phyloP scores from a whole-genome alignment of 2,329 filamentous ascomycete species.

The Claviceps capensis region DNA sequence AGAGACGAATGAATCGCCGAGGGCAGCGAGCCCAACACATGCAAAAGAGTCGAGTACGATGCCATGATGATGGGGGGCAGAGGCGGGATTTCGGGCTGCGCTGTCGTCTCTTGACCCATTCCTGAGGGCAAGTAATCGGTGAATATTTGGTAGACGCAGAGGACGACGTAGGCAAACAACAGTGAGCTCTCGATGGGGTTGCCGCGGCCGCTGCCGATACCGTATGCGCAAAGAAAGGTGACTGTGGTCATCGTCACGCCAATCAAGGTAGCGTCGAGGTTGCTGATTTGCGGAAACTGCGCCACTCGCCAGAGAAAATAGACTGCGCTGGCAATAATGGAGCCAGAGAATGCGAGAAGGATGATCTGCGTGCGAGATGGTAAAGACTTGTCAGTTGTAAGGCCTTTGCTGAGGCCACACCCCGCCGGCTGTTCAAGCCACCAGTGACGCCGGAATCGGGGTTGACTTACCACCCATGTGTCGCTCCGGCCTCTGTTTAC shows the following conservation, averaged over 20 bases:
- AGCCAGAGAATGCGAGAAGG: constrained; percentile 75
- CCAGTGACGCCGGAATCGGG: no score
- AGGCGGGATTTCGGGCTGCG: constrained; percentile 86
- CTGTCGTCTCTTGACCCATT: constrained; percentile 32
- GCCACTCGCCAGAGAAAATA: constrained; percentile 96
- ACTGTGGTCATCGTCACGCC: constrained; percentile 86
- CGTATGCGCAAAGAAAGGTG: constrained; percentile 84
- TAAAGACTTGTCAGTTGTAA: no score
- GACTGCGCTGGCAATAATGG: constrained; percentile 81
- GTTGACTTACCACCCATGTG: constrained; percentile 73
- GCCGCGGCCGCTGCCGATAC: constrained; percentile 83
- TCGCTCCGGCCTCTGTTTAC: constrained; percentile 89
- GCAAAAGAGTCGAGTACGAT: constrained; percentile 82
- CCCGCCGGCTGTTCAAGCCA: no score
- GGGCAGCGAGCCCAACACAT: constrained; percentile 71
- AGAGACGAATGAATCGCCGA: constrained; percentile 71
- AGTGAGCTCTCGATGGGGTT: constrained; percentile 93
- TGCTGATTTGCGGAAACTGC: constrained; percentile 84
- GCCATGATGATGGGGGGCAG: constrained; percentile 97
- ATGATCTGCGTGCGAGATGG: constrained; percentile 48
- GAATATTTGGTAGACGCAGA: constrained; percentile 98
- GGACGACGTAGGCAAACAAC: constrained; percentile 92
- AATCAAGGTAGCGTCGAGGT: constrained; percentile 83
- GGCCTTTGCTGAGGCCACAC: no score
- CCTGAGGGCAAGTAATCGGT: constrained; percentile 88